Percentiles rank a stretch among this genome's conserved stretches.
These are phyloP conservation scores for Phtheirospermum japonicum DNA, from an alignment of 257 asterid genomes.

Conservation along the genomic window DNA sequence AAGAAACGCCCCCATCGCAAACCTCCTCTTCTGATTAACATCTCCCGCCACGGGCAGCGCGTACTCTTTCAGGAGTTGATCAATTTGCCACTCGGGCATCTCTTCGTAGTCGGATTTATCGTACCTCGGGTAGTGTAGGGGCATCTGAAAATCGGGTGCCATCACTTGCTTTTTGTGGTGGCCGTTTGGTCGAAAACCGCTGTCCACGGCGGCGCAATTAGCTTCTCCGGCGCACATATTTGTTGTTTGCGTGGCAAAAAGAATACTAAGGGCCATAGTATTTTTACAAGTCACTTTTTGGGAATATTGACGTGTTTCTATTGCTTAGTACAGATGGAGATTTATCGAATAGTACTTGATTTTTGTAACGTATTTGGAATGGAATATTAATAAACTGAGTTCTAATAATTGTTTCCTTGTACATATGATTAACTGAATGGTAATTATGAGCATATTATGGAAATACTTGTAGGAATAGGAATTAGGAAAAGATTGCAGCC, in stretches of 20 bases:
- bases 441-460: no score
- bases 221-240: conserved; percentile 23
- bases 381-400: not conserved
- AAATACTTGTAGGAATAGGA: not conserved
- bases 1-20: conserved; percentile 53
- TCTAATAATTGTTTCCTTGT: not conserved
- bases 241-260: not conserved
- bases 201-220: conserved; percentile 23
- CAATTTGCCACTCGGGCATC: conserved; percentile 50
- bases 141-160: conserved; percentile 35
- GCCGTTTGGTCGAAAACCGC: conserved; percentile 17
- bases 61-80: conserved; percentile 35
- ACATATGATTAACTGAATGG: not conserved
- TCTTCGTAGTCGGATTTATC: conserved; percentile 41
- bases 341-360: not conserved
- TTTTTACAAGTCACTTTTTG: not conserved
- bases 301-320: not conserved
- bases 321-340: no score
- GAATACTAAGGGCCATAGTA: not conserved
- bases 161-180: not conserved
- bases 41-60: conserved; percentile 44
- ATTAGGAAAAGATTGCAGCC: no score
- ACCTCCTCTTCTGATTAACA: conserved; percentile 43
- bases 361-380: not conserved
- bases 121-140: conserved; percentile 47